These are phyloP conservation scores for Chlorencoelia australis DNA, from an alignment of 2,329 filamentous ascomycete species.

Conservation along the genomic window DNA sequence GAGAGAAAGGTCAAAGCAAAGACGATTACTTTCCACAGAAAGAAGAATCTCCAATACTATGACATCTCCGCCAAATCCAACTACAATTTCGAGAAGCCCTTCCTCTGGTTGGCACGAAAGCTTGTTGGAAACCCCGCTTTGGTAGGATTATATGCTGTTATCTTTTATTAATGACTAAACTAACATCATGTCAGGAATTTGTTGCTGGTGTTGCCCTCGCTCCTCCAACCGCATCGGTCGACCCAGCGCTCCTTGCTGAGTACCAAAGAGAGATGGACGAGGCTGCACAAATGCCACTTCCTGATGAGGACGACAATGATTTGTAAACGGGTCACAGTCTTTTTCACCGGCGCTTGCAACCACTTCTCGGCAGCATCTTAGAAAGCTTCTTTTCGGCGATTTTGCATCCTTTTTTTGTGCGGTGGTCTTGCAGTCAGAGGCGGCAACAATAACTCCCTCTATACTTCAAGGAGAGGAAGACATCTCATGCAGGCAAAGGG, in stretches of 20 bases:
- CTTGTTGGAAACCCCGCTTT: constrained; percentile 85
- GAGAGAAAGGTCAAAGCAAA: constrained; percentile 99
- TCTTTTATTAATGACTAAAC: constrained; percentile 8
- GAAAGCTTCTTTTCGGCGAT: constrained; percentile 26
- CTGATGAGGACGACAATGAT: constrained; percentile 82
- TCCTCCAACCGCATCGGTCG: constrained; percentile 83
- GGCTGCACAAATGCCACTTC: constrained; percentile 75
- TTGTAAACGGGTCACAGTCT: constrained; percentile 21
- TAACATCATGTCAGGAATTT: constrained; percentile 59
- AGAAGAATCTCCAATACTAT: constrained; percentile 99
- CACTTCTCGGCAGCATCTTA: constrained; percentile 27
- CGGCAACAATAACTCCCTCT: constrained; percentile 18
- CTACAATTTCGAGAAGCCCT: constrained; percentile 99
- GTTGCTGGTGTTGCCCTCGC: constrained; percentile 91
- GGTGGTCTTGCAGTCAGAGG: constrained; percentile 23
- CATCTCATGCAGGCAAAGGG: constrained; percentile 18
- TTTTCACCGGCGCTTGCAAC: constrained; percentile 9
- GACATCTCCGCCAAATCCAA: constrained; percentile 99
- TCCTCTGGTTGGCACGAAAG: constrained; percentile 98
- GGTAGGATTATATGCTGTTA: constrained; percentile 40
- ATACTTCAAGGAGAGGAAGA: constrained; percentile 20
- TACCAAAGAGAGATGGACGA: constrained; percentile 84
- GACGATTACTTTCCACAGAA: constrained; percentile 99
- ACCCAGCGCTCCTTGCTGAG: constrained; percentile 68
- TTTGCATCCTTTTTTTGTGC: constrained; percentile 24